A percentile compares a stretch with the other conserved stretches of the same genome.
phyloP scores from a whole-genome alignment of 2,329 filamentous ascomycete species.

The Diaporthe vexans region DNA sequence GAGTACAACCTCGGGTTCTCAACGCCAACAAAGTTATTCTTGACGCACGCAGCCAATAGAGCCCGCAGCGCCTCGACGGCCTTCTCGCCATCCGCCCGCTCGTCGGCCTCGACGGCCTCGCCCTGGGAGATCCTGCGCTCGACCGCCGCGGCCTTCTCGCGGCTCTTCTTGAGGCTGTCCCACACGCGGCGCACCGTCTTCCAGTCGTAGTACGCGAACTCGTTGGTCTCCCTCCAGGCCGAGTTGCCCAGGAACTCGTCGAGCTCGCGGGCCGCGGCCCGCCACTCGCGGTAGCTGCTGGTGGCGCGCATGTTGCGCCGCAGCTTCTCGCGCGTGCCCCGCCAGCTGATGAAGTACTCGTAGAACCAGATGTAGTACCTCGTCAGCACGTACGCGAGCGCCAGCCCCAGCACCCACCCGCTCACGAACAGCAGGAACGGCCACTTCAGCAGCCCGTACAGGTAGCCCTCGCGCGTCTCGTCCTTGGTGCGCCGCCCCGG shows the following conservation, averaged over 20 bases:
- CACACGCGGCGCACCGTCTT: constrained; percentile 84
- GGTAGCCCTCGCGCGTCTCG: constrained; percentile 93
- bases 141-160: constrained; percentile 69
- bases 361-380: constrained; percentile 92
- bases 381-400: constrained; percentile 82
- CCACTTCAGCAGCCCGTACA: constrained; percentile 93
- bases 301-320: constrained; percentile 79
- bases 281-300: constrained; percentile 86
- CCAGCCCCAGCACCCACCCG: constrained; percentile 83
- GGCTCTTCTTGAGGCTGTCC: constrained; percentile 78
- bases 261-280: constrained; percentile 81
- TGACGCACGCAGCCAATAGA: constrained; percentile 90
- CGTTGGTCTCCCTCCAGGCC: constrained; percentile 82
- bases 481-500: constrained; percentile 78
- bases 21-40: constrained; percentile 96
- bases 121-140: constrained; percentile 53
- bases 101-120: constrained; percentile 56
- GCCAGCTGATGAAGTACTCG: constrained; percentile 92
- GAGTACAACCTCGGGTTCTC: constrained; percentile 96
- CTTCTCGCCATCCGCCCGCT: constrained; percentile 54
- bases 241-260: constrained; percentile 87
- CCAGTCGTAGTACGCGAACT: constrained; percentile 88
- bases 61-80: constrained; percentile 82
- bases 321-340: constrained; percentile 80
- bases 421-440: constrained; percentile 86